Percentiles rank a stretch among this genome's conserved stretches.
phyloP scores from a whole-genome alignment of 78 protist species.

The Dictyostelium discoideum region DNA sequence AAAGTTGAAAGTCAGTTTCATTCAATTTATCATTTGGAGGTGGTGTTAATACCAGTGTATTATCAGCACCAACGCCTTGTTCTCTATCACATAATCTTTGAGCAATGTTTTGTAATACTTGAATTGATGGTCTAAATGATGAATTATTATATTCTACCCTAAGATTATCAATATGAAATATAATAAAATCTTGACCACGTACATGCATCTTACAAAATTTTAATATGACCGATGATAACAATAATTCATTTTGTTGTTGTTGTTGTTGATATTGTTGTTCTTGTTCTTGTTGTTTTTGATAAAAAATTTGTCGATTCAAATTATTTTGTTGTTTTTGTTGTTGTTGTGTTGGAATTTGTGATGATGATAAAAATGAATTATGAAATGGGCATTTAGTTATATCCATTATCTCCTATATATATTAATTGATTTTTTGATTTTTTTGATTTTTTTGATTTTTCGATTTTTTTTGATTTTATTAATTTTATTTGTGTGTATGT shows the following conservation, averaged over 20 bases:
- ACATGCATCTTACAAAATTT: conserved; percentile 59
- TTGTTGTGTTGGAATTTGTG: background rate
- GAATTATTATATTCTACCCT: background rate
- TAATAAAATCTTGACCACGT: conserved; percentile 38
- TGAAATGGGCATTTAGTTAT: conserved; percentile 3
- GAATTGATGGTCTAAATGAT: background rate
- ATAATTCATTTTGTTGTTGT: background rate
- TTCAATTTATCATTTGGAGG: conserved; percentile 5
- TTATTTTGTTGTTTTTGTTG: background rate
- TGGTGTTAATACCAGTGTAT: conserved; percentile 37
- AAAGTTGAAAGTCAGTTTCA: conserved; percentile 56
- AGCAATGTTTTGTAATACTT: conserved; percentile 22
- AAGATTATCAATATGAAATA: conserved; percentile 41
- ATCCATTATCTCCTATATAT: background rate
- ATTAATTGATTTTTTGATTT: background rate
- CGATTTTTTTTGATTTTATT: background rate
- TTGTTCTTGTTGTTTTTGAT: background rate
- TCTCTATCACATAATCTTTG: conserved; percentile 15
- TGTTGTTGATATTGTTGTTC: background rate
- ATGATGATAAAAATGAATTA: conserved; percentile 11
- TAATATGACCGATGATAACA: background rate
- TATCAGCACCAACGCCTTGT: conserved; percentile 36
- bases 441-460: background rate
- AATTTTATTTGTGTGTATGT: background rate
- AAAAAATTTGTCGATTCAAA: background rate